phyloP scores from a whole-genome alignment of 208 protist species.

The Leptomonas pyrrhocoris region DNA sequence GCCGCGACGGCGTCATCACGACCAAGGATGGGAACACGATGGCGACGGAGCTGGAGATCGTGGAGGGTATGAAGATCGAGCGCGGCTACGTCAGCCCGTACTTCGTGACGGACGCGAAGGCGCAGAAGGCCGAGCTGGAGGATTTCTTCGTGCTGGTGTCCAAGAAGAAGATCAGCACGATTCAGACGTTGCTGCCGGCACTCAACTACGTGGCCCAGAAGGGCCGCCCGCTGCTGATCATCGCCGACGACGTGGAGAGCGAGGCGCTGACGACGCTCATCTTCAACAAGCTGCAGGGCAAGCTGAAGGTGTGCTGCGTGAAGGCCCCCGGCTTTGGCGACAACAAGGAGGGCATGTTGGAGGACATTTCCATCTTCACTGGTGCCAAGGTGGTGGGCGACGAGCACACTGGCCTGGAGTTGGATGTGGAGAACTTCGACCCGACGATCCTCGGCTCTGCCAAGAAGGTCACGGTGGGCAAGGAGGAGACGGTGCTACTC shows the following conservation, averaged over 20 bases:
- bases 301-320: slow-evolving; percentile 91
- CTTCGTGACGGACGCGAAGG: slow-evolving; percentile 99
- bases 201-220: slow-evolving; percentile 89
- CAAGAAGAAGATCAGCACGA: slow-evolving; percentile 96
- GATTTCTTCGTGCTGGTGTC: slow-evolving; percentile 95
- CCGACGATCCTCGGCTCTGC: slow-evolving; percentile 67
- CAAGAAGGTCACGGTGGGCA: slow-evolving; percentile 93
- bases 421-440: slow-evolving; percentile 81
- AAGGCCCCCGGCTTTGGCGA: slow-evolving; percentile 99
- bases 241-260: slow-evolving; percentile 98
- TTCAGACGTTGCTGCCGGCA: slow-evolving; percentile 89
- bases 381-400: slow-evolving; percentile 93
- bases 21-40: slow-evolving; percentile 99
- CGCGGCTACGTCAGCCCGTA: slow-evolving; percentile 98
- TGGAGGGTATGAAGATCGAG: slow-evolving; percentile 98
- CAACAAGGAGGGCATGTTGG: slow-evolving; percentile 96
- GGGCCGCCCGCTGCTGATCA: slow-evolving; percentile 97
- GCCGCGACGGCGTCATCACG: slow-evolving; percentile 99
- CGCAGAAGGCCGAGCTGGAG: slow-evolving; percentile 95
- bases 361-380: slow-evolving; percentile 99
- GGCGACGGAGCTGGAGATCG: slow-evolving; percentile 97
- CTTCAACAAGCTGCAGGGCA: slow-evolving; percentile 88
- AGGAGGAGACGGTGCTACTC: slow-evolving; percentile 98
- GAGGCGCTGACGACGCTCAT: slow-evolving; percentile 95
- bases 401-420: slow-evolving; percentile 91